A percentile compares a stretch with the other conserved stretches of the same genome.
Evolutionary conservation across 179 eudicot species (phyloP).

Genomic region (Beta macrorhiza): DNA sequence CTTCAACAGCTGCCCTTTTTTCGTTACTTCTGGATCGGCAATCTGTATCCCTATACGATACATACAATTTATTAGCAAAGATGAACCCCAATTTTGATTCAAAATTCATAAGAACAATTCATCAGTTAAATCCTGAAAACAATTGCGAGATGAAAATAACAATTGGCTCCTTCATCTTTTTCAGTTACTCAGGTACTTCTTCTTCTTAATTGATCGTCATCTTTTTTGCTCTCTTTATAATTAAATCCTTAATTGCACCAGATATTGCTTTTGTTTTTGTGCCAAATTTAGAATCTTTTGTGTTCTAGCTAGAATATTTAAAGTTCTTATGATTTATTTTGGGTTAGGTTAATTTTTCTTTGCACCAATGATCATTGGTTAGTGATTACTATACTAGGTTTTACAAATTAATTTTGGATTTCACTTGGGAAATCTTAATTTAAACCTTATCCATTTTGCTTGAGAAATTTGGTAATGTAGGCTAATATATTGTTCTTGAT

Average conservation of each 20-base stretch:
- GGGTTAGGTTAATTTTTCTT: neutral
- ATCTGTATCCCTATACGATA: too few species aligned
- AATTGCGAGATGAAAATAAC: neutral
- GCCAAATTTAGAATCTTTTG: neutral
- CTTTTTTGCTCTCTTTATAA: neutral
- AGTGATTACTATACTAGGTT: neutral
- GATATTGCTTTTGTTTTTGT: neutral
- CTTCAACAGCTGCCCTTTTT: too few species aligned
- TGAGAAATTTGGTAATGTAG: neutral
- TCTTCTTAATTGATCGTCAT: neutral
- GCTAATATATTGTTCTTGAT: neutral
- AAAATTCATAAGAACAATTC: neutral
- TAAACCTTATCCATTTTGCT: neutral
- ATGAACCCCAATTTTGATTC: neutral
- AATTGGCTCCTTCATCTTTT: neutral
- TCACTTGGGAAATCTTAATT: neutral
- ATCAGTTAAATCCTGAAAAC: neutral
- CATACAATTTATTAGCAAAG: too few species aligned
- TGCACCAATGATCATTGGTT: neutral
- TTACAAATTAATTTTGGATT: neutral
- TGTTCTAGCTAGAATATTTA: neutral
- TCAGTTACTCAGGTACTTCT: neutral
- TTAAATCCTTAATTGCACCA: neutral
- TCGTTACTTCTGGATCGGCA: too few species aligned
- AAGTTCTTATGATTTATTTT: neutral